A percentile compares a stretch with the other conserved stretches of the same genome.
Conservation (phyloP, 345 rosid genomes). For the Ceriops decandra region DNA sequence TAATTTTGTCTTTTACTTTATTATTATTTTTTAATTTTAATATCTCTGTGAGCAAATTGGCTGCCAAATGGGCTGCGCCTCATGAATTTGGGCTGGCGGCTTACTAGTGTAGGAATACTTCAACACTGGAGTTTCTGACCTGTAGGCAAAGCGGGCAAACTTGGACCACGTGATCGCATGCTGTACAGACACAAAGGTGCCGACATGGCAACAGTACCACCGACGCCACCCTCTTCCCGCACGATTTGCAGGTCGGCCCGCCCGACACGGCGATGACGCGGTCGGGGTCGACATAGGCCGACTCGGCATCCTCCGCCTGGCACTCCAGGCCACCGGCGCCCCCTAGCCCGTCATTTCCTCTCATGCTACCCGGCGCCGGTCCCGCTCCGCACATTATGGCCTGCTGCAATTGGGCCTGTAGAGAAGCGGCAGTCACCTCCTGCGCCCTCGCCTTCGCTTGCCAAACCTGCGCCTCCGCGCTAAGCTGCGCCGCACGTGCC, state of each 20-base stretch:
- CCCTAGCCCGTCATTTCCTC: constrained; percentile 32
- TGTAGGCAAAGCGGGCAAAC: constrained; percentile 78
- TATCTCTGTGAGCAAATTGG: too few relatives aligned
- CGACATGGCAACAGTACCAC: constrained; percentile 91
- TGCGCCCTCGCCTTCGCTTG: constrained; percentile 75
- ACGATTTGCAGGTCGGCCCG: constrained; percentile 54
- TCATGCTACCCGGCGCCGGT: constrained; percentile 38
- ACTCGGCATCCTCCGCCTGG: constrained; percentile 82
- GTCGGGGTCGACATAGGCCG: constrained; percentile 78
- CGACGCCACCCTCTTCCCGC: constrained; percentile 55
- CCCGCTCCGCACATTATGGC: constrained; percentile 38
- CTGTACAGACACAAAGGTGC: constrained; percentile 71
- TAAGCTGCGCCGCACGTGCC: constrained; percentile 79
- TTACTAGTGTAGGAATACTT: constrained; percentile 45
- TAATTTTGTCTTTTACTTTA: background rate
- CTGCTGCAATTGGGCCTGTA: constrained; percentile 77
- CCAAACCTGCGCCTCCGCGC: constrained; percentile 76
- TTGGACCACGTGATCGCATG: constrained; percentile 53
- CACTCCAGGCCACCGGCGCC: constrained; percentile 30
- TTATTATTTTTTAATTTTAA: background rate
- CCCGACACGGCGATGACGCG: constrained; percentile 29
- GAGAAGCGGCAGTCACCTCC: constrained; percentile 72
- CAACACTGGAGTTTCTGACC: constrained; percentile 64
- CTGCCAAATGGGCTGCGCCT: background rate
- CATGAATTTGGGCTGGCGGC: background rate